phyloP scores from a whole-genome alignment of 2,329 filamentous ascomycete species.

The Beauveria asiatica region DNA sequence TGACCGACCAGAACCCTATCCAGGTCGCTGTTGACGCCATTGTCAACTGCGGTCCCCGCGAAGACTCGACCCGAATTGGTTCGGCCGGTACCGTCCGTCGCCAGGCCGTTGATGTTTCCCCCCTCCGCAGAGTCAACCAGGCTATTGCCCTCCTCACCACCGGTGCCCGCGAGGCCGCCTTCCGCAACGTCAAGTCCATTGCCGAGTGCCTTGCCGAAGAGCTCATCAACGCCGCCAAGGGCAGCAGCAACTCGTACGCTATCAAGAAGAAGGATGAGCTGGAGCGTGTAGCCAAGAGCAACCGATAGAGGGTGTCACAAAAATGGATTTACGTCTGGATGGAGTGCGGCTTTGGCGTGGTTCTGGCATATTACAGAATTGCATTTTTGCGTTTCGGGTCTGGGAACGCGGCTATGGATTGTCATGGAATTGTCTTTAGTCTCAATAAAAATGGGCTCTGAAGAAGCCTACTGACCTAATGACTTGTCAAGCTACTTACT shows the following conservation, averaged over 20 bases:
- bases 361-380: constrained; percentile 39
- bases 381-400: constrained; percentile 38
- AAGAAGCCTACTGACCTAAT: constrained; percentile 8
- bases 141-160: constrained; percentile 98
- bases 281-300: constrained; percentile 99
- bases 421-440: constrained; percentile 32
- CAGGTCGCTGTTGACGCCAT: constrained; percentile 99
- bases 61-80: constrained; percentile 99
- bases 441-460: constrained; percentile 35
- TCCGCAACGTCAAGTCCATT: constrained; percentile 99
- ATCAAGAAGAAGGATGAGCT: constrained; percentile 99
- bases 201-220: constrained; percentile 99
- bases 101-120: constrained; percentile 99
- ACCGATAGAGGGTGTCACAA: constrained; percentile 69
- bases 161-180: constrained; percentile 94
- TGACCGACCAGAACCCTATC: constrained; percentile 99
- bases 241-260: constrained; percentile 99
- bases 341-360: constrained; percentile 34
- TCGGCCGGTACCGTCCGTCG: constrained; percentile 98
- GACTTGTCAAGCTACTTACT: background rate
- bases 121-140: constrained; percentile 99
- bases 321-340: constrained; percentile 25
- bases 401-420: constrained; percentile 37
- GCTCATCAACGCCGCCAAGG: constrained; percentile 99
- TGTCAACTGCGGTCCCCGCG: constrained; percentile 99